Percentiles rank a stretch among this genome's conserved stretches.
Evolutionary conservation across 352 stramenopile species (phyloP).

Genomic region (Aphanomyces astaci): DNA sequence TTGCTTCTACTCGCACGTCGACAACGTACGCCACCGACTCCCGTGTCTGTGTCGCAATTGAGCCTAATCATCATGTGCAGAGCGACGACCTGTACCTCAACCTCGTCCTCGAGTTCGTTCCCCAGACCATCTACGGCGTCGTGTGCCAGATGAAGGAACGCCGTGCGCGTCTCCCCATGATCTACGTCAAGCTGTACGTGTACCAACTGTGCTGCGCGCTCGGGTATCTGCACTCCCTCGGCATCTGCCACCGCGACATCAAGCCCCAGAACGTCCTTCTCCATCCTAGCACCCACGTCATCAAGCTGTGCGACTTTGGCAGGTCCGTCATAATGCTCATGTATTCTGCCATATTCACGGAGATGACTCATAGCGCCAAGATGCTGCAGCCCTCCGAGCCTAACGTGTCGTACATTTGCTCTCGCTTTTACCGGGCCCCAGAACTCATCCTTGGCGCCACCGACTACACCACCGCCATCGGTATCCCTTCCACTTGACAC

Average conservation of each 20-base stretch:
- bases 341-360: too few species aligned
- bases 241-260: constrained; percentile 55
- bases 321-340: constrained; percentile 64
- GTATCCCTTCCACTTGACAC: constrained; percentile 72
- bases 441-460: constrained; percentile 88
- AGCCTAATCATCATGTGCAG: constrained; percentile 34
- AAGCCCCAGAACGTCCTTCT: constrained; percentile 94
- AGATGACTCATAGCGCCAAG: too few species aligned
- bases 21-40: neutral
- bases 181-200: constrained; percentile 73
- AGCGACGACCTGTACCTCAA: constrained; percentile 85
- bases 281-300: constrained; percentile 46
- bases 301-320: constrained; percentile 70
- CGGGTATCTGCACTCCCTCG: constrained; percentile 81
- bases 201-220: constrained; percentile 79
- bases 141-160: constrained; percentile 76
- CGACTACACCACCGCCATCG: constrained; percentile 85
- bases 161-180: constrained; percentile 60
- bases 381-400: constrained; percentile 64
- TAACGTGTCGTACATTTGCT: constrained; percentile 78
- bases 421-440: constrained; percentile 91
- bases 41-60: neutral
- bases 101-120: constrained; percentile 78
- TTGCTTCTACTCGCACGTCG: constrained; percentile 85
- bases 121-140: constrained; percentile 89